Evolutionary conservation across 257 asterid genomes (phyloP), one percentile per base, ranked within the genome.

Genomic region (Solanum pennellii): DNA sequence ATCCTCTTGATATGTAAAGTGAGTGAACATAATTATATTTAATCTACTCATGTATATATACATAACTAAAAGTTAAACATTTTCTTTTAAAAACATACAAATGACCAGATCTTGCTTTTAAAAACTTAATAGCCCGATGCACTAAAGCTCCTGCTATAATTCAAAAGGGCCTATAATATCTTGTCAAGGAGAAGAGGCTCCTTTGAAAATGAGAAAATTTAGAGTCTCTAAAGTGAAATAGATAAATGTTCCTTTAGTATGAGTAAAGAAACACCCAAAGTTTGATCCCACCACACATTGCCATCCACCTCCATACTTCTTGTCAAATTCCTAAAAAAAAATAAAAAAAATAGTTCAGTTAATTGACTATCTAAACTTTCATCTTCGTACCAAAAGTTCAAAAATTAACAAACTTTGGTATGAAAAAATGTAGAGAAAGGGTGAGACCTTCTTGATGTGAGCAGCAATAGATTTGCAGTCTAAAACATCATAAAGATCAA

Each of bases 211-310:
- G 85, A 96, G 98, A 86, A 96, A 96, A 89, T 94, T 94, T 82
- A 96, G 94, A 18, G 97, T 94, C 93, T 94, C 98, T 84, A 96
- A 87, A 25, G 98, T 95, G 90, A 96, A 96, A 89, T 95, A 95
- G 88, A 96, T 94, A 92, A 95, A 96, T 86, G 94, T 93, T 89
- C 99, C 98, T 93, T 93, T 93, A 2, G 89, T 89, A 72, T 96
- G 98, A 9, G 99, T 95, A 93, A 96, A 96, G 84, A 93, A 96
- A 92, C 99, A 96, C 31, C 99, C 98, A 86, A 96, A 96, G 92
- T 96, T 94, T 49, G 98, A 93, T 84, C 99, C 99, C 91, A 95
- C 99, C 89, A 96, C 98, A 86, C 98, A 95, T 89, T 94, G 99
- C 99, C 99, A 96, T n/a, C 99, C 98, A 89, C 83, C 87, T 76